These are phyloP conservation scores for Phaeosphaeriaceae sp. DNA, from an alignment of 2,329 filamentous ascomycete species.

Conservation along the genomic window DNA sequence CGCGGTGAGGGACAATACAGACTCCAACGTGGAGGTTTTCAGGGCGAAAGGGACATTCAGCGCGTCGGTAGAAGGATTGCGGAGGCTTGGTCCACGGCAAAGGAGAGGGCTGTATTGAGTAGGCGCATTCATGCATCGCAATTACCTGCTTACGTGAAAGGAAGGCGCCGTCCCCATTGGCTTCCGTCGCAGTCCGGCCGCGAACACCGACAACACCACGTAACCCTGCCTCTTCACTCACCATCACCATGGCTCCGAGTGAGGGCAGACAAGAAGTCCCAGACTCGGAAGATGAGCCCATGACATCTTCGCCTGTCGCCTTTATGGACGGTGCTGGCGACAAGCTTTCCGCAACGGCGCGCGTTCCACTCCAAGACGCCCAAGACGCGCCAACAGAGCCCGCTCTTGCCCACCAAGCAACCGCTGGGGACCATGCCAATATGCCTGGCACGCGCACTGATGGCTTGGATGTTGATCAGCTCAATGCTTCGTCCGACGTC, in stretches of 20 bases:
- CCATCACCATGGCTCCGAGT: conserved; percentile 31
- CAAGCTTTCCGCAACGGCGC: conserved; percentile 28
- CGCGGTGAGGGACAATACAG: background rate
- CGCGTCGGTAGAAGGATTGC: conserved; percentile 4
- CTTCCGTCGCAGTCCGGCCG: conserved; percentile 16
- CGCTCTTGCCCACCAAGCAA: conserved; percentile 21
- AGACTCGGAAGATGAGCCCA: conserved; percentile 43
- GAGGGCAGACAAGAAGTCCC: conserved; percentile 32
- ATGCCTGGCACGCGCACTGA: conserved; percentile 8
- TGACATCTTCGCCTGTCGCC: conserved; percentile 36
- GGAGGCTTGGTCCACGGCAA: conserved; percentile 1
- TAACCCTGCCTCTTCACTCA: conserved; percentile 3
- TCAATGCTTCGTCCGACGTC: conserved; percentile 16
- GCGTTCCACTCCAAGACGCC: conserved; percentile 23
- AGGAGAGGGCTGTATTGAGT: conserved; percentile 10
- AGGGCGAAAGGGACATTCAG: conserved; percentile 11
- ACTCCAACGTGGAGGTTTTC: conserved; percentile 30
- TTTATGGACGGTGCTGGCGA: conserved; percentile 18
- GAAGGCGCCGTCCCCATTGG: conserved; percentile 28
- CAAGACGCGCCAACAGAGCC: conserved; percentile 22
- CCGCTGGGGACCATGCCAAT: conserved; percentile 12
- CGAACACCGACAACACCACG: conserved; percentile 12
- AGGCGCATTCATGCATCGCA: conserved; percentile 29
- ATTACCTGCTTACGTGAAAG: conserved; percentile 35
- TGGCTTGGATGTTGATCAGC: conserved; percentile 19